Percentiles rank a stretch among this genome's conserved stretches.
Conservation (phyloP, 1,139 yeast species). For the Yamadazyma triangularis region DNA sequence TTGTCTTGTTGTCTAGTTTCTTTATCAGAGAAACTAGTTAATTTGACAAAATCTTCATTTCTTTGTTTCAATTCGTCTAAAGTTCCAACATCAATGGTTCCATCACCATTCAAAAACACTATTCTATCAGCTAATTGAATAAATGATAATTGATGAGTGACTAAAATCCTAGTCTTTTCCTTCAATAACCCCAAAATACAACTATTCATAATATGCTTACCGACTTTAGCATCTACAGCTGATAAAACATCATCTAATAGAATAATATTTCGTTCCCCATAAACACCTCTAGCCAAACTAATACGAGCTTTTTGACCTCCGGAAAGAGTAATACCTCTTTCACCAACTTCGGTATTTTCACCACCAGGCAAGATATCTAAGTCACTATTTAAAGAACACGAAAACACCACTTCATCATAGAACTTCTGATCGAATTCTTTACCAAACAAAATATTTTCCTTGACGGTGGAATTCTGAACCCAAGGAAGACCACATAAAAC, state of each 20-base stretch:
- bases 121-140: slow-evolving; percentile 37
- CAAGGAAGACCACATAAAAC: slow-evolving; percentile 49
- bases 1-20: slow-evolving; percentile 19
- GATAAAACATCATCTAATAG: slow-evolving; percentile 45
- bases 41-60: slow-evolving; percentile 14
- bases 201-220: slow-evolving; percentile 37
- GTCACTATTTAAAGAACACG: slow-evolving; percentile 34
- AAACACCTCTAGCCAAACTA: slow-evolving; percentile 43
- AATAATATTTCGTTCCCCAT: slow-evolving; percentile 34
- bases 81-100: slow-evolving; percentile 24
- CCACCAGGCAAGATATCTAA: slow-evolving; percentile 37
- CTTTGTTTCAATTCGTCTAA: slow-evolving; percentile 28
- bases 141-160: slow-evolving; percentile 44
- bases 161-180: slow-evolving; percentile 38
- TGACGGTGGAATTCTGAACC: slow-evolving; percentile 42
- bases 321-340: slow-evolving; percentile 43
- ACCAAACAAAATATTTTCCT: slow-evolving; percentile 36
- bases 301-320: slow-evolving; percentile 50
- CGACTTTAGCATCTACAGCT: slow-evolving; percentile 50
- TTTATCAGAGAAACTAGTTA: slow-evolving; percentile 13
- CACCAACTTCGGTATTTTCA: slow-evolving; percentile 45
- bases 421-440: slow-evolving; percentile 18
- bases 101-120: slow-evolving; percentile 33
- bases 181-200: slow-evolving; percentile 31
- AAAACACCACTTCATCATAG: slow-evolving; percentile 24